These are phyloP conservation scores for Cladophialophora chaetospira DNA, from an alignment of 2,329 filamentous ascomycete species.

Conservation along the genomic window DNA sequence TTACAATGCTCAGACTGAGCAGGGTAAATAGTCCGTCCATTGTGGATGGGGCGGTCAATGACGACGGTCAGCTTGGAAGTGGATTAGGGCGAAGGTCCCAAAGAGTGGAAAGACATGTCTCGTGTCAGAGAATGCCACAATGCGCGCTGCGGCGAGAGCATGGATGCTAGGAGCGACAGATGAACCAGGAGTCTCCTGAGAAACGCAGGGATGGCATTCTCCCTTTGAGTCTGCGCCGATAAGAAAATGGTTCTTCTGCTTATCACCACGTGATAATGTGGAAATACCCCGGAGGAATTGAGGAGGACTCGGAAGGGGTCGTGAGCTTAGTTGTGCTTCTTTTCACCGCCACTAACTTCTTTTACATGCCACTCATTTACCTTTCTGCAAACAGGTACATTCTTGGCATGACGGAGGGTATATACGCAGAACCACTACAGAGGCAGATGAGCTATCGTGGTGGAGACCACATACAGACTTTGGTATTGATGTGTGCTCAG, in stretches of 20 bases:
- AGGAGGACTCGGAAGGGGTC: no score
- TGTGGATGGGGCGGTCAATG: conserved; percentile 4
- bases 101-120: neutral
- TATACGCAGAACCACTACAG: no score
- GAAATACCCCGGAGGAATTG: no score
- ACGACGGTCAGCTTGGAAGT: neutral
- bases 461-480: no score
- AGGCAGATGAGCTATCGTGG: no score
- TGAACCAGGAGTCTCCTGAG: conserved; percentile 5
- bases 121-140: neutral
- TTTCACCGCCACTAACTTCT: no score
- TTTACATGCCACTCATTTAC: no score
- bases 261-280: conserved; percentile 18
- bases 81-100: neutral
- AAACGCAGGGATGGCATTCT: neutral
- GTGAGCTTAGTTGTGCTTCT: no score
- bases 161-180: neutral
- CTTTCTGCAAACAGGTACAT: no score
- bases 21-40: conserved; percentile 67
- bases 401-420: no score
- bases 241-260: neutral
- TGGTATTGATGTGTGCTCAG: no score
- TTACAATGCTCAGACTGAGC: conserved; percentile 65
- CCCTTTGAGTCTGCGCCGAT: conserved; percentile 8
- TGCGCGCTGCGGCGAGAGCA: neutral